These are phyloP conservation scores for Micractinium conductrix DNA, from an alignment of 139 green algal species.

Conservation along the genomic window DNA sequence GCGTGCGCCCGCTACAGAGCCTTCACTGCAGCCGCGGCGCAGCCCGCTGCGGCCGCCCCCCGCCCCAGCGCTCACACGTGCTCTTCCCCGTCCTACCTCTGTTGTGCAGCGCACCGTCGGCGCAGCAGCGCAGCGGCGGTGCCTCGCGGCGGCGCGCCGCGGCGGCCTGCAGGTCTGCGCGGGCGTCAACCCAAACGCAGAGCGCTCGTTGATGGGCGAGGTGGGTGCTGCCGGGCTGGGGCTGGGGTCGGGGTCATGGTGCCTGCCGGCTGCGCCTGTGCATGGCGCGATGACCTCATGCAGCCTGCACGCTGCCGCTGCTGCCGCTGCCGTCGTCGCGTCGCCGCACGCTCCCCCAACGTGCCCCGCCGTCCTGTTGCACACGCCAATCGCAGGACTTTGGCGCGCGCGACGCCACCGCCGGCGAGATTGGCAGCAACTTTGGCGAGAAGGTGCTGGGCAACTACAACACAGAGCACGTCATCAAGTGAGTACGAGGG, in stretches of 20 bases:
- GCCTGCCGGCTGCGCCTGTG: no score
- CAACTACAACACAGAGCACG: slow-evolving; percentile 91
- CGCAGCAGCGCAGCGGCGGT: neutral
- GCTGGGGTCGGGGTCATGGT: no score
- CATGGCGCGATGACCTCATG: no score
- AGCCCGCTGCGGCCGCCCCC: neutral
- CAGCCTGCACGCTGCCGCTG: no score
- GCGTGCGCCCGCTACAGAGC: neutral
- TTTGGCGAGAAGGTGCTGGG: slow-evolving; percentile 89
- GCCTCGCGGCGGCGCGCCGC: neutral
- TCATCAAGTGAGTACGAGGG: slow-evolving; percentile 84
- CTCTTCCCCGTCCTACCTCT: neutral
- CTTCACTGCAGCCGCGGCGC: no score
- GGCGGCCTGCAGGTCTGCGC: slow-evolving; percentile 25
- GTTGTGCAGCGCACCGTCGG: slow-evolving; percentile 3
- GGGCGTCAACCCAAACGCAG: slow-evolving; percentile 21
- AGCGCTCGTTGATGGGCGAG: slow-evolving; percentile 47
- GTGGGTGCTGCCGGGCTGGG: neutral
- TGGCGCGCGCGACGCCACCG: slow-evolving; percentile 84
- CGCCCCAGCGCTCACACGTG: neutral
- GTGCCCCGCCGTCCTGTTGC: no score
- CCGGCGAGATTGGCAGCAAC: slow-evolving; percentile 84
- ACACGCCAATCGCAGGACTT: slow-evolving; percentile 85
- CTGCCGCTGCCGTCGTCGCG: no score
- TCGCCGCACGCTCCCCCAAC: no score